Conservation (phyloP, 1,284 basidiomycete genomes). For the Apiotrichum veenhuisii region DNA sequence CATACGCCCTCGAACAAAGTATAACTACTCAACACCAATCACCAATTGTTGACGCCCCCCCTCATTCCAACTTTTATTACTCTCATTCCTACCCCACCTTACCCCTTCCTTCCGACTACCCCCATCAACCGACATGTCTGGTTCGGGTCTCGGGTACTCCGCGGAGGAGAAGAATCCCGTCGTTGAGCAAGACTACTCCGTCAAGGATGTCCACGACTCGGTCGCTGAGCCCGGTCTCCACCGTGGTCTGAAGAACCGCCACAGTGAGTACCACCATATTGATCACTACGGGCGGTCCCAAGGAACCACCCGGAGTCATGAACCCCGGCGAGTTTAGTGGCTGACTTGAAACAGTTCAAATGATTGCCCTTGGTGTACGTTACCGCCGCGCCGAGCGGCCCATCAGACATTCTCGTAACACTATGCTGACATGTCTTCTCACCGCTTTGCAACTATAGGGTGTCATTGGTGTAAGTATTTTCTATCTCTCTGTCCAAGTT, state of each 20-base stretch:
- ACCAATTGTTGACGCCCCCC: too few species aligned
- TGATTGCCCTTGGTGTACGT: constrained; percentile 20
- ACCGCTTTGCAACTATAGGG: background rate
- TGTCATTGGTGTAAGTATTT: constrained; percentile 13
- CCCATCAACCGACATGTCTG: background rate
- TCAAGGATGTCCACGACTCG: background rate
- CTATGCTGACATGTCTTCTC: constrained; percentile 3
- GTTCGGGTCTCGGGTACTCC: background rate
- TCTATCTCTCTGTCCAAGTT: too few species aligned
- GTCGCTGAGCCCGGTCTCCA: constrained; percentile 9
- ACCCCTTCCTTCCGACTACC: too few species aligned
- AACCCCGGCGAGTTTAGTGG: background rate
- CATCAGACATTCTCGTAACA: background rate
- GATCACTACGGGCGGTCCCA: too few species aligned
- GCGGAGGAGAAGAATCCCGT: background rate
- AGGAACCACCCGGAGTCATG: too few species aligned
- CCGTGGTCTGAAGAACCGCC: constrained; percentile 21
- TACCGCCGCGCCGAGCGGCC: background rate
- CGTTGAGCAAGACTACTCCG: background rate
- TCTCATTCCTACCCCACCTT: too few species aligned
- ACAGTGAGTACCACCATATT: constrained; percentile 17
- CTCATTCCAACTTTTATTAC: too few species aligned
- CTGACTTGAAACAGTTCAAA: constrained; percentile 12
- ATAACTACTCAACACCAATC: too few species aligned
- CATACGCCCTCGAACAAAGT: too few species aligned